Evolutionary conservation across 192 early-diverging fungal genomes (phyloP).

Genomic region (Phycomyces nitens): DNA sequence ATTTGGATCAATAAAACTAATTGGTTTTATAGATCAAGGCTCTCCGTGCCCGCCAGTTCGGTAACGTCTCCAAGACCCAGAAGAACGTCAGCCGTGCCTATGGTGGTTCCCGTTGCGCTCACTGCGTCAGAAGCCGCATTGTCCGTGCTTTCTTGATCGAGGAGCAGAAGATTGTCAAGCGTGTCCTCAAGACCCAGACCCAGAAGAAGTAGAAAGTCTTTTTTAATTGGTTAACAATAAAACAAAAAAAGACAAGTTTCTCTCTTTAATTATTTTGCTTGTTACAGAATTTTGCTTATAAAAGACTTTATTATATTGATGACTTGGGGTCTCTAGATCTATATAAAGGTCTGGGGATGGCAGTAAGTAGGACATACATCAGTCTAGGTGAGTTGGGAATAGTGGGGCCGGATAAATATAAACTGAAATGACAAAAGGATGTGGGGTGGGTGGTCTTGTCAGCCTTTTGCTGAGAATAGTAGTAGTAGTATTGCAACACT

Average conservation of each 20-base stretch:
- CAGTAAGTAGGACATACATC: too few species aligned
- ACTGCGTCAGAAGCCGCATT: conserved; percentile 79
- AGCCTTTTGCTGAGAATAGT: too few species aligned
- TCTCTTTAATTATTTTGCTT: too few species aligned
- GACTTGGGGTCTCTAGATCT: too few species aligned
- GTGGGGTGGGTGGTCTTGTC: too few species aligned
- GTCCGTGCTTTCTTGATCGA: conserved; percentile 98
- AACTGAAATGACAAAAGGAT: too few species aligned
- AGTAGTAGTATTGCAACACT: too few species aligned
- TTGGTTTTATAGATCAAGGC: conserved; percentile 38
- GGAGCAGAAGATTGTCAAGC: conserved; percentile 99
- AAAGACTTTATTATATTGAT: too few species aligned
- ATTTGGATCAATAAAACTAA: not conserved
- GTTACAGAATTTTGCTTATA: too few species aligned
- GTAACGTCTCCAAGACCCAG: conserved; percentile 85
- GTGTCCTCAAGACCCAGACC: conserved; percentile 83
- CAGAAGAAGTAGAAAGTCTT: not conserved
- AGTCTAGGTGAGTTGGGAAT: too few species aligned
- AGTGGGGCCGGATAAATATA: too few species aligned
- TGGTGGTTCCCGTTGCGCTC: conserved; percentile 92
- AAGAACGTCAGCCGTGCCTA: conserved; percentile 95
- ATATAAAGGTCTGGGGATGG: too few species aligned
- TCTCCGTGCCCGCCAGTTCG: conserved; percentile 90
- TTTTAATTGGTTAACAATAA: not conserved
- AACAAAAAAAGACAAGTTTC: not conserved